Evolutionary conservation across 169 alveolate species (phyloP).

Genomic region (Ichthyophthirius multifiliis): DNA sequence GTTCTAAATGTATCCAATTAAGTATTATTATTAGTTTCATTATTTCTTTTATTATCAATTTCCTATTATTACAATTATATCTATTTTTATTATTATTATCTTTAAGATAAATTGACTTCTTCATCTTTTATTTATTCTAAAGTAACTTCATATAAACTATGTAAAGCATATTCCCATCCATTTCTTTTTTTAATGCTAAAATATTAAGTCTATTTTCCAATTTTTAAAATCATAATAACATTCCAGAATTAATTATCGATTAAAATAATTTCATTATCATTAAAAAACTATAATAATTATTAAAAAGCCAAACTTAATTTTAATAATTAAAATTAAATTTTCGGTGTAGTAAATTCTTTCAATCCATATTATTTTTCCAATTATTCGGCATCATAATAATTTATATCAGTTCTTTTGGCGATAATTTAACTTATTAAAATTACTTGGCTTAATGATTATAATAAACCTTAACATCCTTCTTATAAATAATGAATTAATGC

Average conservation of each 20-base stretch:
- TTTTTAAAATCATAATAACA: neutral
- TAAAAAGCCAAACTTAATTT: neutral
- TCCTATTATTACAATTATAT: neutral
- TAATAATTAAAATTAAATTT: neutral
- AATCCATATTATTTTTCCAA: neutral
- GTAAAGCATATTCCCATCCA: slow-evolving; percentile 1
- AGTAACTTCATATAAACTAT: neutral
- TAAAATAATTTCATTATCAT: neutral
- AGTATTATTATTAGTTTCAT: neutral
- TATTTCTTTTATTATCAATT: neutral
- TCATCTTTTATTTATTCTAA: neutral
- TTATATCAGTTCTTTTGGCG: neutral
- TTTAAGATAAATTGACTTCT: neutral
- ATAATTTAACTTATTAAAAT: neutral
- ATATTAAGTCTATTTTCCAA: neutral
- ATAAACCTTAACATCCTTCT: neutral
- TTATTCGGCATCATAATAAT: neutral
- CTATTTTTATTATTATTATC: neutral
- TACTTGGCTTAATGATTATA: neutral
- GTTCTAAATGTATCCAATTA: neutral
- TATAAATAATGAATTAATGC: neutral
- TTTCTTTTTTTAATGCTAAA: neutral
- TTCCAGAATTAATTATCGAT: neutral
- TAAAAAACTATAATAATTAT: neutral
- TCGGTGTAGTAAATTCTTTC: neutral